Conservation (phyloP, 2,329 filamentous ascomycete species). For the Sporothrix protearum region DNA sequence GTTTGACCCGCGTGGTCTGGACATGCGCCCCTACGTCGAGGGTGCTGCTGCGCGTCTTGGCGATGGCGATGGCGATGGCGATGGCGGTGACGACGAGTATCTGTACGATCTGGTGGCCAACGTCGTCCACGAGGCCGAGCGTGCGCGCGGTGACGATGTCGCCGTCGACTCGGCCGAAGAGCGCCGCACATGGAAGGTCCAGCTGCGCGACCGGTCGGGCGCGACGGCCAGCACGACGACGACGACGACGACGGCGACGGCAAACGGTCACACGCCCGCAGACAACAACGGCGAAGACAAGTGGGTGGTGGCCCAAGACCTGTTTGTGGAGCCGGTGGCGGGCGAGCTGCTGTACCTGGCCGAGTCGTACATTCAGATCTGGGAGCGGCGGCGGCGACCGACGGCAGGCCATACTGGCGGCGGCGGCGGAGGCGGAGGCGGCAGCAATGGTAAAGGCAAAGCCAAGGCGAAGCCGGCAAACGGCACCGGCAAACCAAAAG, state of each 20-base stretch:
- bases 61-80: conserved; percentile 73
- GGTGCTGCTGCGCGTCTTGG: conserved; percentile 63
- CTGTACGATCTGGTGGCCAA: conserved; percentile 96
- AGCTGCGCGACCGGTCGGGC: conserved; percentile 72
- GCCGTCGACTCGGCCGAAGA: conserved; percentile 79
- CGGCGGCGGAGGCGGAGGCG: no score
- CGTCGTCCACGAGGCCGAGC: conserved; percentile 80
- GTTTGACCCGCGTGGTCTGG: conserved; percentile 77
- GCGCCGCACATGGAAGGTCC: conserved; percentile 87
- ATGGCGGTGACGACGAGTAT: conserved; percentile 77
- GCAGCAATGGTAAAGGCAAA: conserved; percentile 37
- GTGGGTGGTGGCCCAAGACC: conserved; percentile 91
- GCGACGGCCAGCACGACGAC: conserved; percentile 32
- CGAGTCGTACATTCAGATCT: conserved; percentile 93
- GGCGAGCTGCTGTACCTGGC: conserved; percentile 87
- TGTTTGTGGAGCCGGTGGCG: conserved; percentile 87
- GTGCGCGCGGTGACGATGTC: conserved; percentile 69
- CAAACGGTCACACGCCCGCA: background rate
- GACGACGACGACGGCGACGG: background rate
- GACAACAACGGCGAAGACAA: conserved; percentile 41
- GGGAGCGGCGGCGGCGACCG: conserved; percentile 69
- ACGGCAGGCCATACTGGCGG: no score
- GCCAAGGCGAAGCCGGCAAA: conserved; percentile 20
- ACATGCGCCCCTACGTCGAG: conserved; percentile 88
- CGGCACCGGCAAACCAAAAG: background rate